Evolutionary conservation across 306 rosid genomes (phyloP), one percentile per base, ranked within the genome.

Genomic region (Ziziphus jujuba): DNA sequence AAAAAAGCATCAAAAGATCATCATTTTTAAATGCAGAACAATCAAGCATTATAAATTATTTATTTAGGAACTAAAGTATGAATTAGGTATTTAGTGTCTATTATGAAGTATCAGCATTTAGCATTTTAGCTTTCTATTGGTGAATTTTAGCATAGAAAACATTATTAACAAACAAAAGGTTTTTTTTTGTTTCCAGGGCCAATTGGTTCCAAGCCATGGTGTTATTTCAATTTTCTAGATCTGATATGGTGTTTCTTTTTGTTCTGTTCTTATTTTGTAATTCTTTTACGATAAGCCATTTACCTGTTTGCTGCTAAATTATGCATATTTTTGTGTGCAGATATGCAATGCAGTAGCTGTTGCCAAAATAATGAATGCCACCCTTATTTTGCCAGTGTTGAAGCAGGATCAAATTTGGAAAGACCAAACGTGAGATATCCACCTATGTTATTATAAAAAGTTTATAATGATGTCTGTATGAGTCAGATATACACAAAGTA

Each of bases 381-480:
- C 96, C 67, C 96, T 95, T 79, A 88, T 95, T 77, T 81, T 95
- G 80, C 99, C 97, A 7, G 99, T 95, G 60, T 81, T 95, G 82
- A 95, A 95, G 84, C 97, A 95, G 83, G 97, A 95, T 63, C 99
- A 95, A 81, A 95, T 91, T 72, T 95, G 99, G 99, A 91, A 95
- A 82, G 99, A 95, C 73, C 91, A 85, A 88, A 95, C 97, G 99
- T 95, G 76, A 95, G 95, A 80, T 76, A 59, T 61, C 25, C 59
- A 40, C 36, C 14, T 9, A 11, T 56, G 21, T 28, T 61, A 17
- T 24, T 44, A 7, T 59, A 2, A 33, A 21, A 21, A 33, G 33
- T 20, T 53, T 51, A 10, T 61, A 5, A 28, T 59, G 3, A 31
- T 12, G 25, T 21, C 52, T 11, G 4, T 66, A 20, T 17, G 35